Evolutionary conservation across 2,329 filamentous ascomycete genomes (phyloP).

Genomic region (Paecilomyces sp.): DNA sequence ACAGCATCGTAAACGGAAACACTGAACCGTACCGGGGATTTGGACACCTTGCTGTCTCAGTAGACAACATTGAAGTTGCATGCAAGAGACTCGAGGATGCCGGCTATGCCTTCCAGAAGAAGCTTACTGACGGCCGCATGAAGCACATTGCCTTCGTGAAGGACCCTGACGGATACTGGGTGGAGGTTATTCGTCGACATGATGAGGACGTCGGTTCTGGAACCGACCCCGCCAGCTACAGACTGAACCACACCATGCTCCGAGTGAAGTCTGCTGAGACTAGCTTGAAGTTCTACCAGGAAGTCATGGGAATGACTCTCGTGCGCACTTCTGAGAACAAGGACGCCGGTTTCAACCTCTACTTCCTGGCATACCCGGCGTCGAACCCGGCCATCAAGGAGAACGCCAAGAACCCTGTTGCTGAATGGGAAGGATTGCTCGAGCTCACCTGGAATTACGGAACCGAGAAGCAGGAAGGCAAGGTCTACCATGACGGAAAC

Average conservation of each 20-base stretch:
- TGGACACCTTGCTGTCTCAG: constrained; percentile 77
- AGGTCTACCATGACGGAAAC: constrained; percentile 93
- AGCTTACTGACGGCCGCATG: constrained; percentile 81
- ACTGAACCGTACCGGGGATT: constrained; percentile 77
- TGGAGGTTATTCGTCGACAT: constrained; percentile 55
- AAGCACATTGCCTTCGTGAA: constrained; percentile 81
- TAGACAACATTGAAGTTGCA: constrained; percentile 79
- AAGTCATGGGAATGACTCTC: constrained; percentile 81
- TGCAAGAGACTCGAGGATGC: constrained; percentile 85
- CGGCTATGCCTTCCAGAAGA: constrained; percentile 93
- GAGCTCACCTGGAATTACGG: constrained; percentile 82
- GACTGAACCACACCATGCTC: constrained; percentile 67
- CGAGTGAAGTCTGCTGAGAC: constrained; percentile 76
- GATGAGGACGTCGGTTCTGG: constrained; percentile 64
- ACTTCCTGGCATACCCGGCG: constrained; percentile 78
- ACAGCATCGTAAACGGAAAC: constrained; percentile 82
- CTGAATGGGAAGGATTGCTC: constrained; percentile 71
- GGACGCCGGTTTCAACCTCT: constrained; percentile 74
- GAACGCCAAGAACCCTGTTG: constrained; percentile 48
- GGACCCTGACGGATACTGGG: constrained; percentile 79
- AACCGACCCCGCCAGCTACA: constrained; percentile 70
- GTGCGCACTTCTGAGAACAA: constrained; percentile 65
- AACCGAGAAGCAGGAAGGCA: constrained; percentile 67
- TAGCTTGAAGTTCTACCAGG: constrained; percentile 73
- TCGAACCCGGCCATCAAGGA: constrained; percentile 47